Conservation (phyloP, 2,329 filamentous ascomycete species). For the Trichoderma koningii region DNA sequence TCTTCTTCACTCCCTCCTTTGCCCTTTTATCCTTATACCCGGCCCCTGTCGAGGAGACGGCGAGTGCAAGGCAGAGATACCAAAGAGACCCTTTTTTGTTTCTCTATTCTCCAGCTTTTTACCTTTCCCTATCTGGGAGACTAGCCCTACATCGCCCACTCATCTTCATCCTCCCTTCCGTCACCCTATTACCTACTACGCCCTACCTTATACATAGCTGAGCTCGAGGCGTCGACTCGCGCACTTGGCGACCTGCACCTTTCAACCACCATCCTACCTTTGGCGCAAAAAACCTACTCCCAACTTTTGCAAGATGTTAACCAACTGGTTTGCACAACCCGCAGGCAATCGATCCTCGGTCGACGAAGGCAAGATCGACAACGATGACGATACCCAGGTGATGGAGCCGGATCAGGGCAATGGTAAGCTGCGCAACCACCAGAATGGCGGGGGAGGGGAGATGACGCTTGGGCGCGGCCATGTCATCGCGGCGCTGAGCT, state of each 20-base stretch:
- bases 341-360: constrained; percentile 56
- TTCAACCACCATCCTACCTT: constrained; percentile 23
- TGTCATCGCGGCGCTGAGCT: neutral
- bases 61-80: constrained; percentile 4
- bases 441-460: constrained; percentile 13
- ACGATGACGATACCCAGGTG: constrained; percentile 73
- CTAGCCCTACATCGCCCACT: constrained; percentile 8
- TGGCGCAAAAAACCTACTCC: constrained; percentile 11
- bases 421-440: constrained; percentile 57
- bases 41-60: constrained; percentile 2
- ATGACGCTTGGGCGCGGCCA: constrained; percentile 5
- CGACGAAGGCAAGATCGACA: constrained; percentile 54
- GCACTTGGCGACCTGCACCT: neutral
- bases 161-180: constrained; percentile 5
- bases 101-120: neutral
- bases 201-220: neutral
- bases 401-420: constrained; percentile 94
- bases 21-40: neutral
- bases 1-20: neutral
- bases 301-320: constrained; percentile 41
- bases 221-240: neutral
- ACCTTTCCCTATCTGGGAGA: constrained; percentile 1
- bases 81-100: no score
- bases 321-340: constrained; percentile 45
- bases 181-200: neutral